These are phyloP conservation scores for Pinus taeda DNA, from an alignment of 75 land plant genomes.

Conservation along the genomic window DNA sequence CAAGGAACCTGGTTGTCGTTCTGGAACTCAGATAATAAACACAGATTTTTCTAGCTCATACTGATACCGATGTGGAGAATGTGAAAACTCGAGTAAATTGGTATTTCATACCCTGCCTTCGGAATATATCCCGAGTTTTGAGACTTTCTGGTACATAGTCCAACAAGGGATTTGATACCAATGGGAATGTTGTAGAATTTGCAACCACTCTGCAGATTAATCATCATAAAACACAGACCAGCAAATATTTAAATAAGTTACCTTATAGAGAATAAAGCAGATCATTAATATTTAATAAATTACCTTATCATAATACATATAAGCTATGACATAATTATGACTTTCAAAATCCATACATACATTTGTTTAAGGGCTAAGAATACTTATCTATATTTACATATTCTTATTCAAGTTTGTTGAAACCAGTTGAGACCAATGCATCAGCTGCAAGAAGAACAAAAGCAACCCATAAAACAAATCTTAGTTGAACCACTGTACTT, in stretches of 20 bases:
- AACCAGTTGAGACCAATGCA: slow-evolving; percentile 9
- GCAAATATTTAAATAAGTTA: background rate
- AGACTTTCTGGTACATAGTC: slow-evolving; percentile 26
- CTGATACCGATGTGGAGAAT: background rate
- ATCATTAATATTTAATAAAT: too few relatives aligned
- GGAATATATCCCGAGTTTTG: slow-evolving; percentile 29
- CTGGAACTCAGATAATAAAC: slow-evolving; percentile 8
- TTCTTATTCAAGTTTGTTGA: background rate
- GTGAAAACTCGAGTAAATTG: too few relatives aligned
- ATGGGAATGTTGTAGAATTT: slow-evolving; percentile 3
- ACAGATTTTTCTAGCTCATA: background rate
- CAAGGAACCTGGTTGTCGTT: slow-evolving; percentile 80
- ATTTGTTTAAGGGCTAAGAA: background rate
- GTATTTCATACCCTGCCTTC: slow-evolving; percentile 25
- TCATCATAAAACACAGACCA: background rate
- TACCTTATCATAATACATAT: background rate
- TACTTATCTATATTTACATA: slow-evolving; percentile 8
- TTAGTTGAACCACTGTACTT: too few relatives aligned
- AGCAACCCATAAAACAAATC: background rate
- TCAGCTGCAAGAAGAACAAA: background rate
- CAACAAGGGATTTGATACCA: slow-evolving; percentile 23
- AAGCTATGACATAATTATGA: background rate
- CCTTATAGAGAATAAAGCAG: background rate
- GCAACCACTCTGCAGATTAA: background rate
- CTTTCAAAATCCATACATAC: too few relatives aligned